These are phyloP conservation scores for Aspergillus costaricaensis DNA, from an alignment of 2,329 filamentous ascomycete species.

Conservation along the genomic window DNA sequence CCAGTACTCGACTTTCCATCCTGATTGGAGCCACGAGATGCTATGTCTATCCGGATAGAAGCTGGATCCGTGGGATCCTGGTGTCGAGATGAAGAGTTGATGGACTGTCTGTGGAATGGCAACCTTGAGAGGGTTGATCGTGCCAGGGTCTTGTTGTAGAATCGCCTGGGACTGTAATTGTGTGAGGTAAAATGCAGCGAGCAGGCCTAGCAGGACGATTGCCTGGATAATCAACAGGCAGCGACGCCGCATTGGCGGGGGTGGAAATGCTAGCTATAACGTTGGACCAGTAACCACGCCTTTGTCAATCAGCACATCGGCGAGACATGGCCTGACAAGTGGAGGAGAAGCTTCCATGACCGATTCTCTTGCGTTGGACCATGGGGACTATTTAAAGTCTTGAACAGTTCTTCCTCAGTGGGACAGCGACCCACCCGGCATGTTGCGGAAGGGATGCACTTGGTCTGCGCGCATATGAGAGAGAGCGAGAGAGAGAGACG, in stretches of 20 bases:
- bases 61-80: not conserved
- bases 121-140: not conserved
- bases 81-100: slow-evolving; percentile 7
- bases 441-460: not conserved
- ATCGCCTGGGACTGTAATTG: not conserved
- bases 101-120: slow-evolving; percentile 4
- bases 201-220: not conserved
- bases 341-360: too few relatives aligned
- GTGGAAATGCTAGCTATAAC: too few relatives aligned
- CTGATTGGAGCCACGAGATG: slow-evolving; percentile 10
- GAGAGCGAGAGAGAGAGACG: not conserved
- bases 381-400: not conserved
- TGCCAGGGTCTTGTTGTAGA: not conserved
- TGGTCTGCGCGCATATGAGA: not conserved
- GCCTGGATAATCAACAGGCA: not conserved
- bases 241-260: not conserved
- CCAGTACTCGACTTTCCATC: slow-evolving; percentile 13
- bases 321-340: not conserved
- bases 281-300: not conserved
- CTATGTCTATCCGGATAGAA: not conserved
- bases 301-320: not conserved
- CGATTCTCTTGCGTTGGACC: not conserved
- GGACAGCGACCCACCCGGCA: not conserved
- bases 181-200: not conserved
- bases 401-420: not conserved